Conservation (phyloP, 371 early-diverging fungal species). For the Circinella umbellata region DNA sequence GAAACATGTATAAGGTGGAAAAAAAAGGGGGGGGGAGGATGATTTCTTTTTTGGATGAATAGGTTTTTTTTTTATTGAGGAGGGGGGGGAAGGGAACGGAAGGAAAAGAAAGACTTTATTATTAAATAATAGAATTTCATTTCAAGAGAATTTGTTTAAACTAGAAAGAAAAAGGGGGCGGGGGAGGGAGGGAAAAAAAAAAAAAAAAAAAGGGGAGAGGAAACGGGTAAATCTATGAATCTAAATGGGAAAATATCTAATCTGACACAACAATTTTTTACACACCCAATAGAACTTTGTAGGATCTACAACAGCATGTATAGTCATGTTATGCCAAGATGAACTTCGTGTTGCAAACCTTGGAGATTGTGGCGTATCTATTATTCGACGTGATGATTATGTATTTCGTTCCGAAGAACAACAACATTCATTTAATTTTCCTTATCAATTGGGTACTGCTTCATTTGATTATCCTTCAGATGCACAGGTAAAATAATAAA, state of each 20-base stretch:
- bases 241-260: no score
- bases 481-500: conserved; percentile 50
- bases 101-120: no score
- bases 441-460: conserved; percentile 76
- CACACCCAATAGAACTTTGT: conserved; percentile 36
- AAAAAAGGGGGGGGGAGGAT: no score
- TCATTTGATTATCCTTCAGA: conserved; percentile 68
- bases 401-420: conserved; percentile 90
- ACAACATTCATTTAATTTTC: conserved; percentile 83
- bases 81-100: no score
- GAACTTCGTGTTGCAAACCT: conserved; percentile 90
- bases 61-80: no score
- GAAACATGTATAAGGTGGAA: no score
- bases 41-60: no score
- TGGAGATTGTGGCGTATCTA: conserved; percentile 89
- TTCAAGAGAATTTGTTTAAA: no score
- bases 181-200: neutral
- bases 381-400: conserved; percentile 82
- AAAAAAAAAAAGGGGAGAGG: neutral
- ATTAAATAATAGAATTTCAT: no score
- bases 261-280: no score
- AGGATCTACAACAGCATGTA: conserved; percentile 89
- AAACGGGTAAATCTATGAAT: no score
- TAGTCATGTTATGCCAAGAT: conserved; percentile 85
- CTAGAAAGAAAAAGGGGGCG: neutral